phyloP scores from a whole-genome alignment of 1,284 basidiomycete genomes.

The Laetiporus sulphureus region DNA sequence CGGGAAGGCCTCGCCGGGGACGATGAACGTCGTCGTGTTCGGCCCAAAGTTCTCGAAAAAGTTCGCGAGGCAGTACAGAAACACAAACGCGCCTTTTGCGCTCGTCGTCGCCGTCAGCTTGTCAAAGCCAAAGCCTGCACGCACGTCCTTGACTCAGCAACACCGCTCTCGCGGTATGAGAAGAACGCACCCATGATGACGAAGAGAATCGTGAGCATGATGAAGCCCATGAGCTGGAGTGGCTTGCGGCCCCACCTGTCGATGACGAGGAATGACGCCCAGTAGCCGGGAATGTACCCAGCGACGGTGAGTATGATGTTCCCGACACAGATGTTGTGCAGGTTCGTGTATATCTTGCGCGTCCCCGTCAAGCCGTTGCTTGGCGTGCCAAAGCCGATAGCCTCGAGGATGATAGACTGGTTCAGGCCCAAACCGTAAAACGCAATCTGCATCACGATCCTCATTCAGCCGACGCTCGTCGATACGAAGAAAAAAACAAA shows the following conservation, averaged over 20 bases:
- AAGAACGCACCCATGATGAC: constrained; percentile 44
- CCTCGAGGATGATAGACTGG: constrained; percentile 55
- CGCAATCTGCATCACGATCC: constrained; percentile 46
- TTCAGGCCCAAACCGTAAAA: constrained; percentile 86
- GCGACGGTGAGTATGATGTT: constrained; percentile 68
- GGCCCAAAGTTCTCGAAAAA: constrained; percentile 78
- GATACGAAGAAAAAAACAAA: too few relatives aligned
- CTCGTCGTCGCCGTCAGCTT: constrained; percentile 47
- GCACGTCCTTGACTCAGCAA: too few relatives aligned
- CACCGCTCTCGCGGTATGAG: too few relatives aligned
- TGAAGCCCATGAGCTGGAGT: constrained; percentile 78
- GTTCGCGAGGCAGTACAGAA: constrained; percentile 71
- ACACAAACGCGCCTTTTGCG: constrained; percentile 63
- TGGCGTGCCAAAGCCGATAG: constrained; percentile 52
- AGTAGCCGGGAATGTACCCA: constrained; percentile 74
- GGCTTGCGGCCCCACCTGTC: constrained; percentile 70
- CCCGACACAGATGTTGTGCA: constrained; percentile 51
- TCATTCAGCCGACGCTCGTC: too few relatives aligned
- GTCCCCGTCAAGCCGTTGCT: constrained; percentile 25
- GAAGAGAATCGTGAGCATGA: constrained; percentile 60
- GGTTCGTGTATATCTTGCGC: constrained; percentile 38
- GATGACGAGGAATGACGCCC: constrained; percentile 61
- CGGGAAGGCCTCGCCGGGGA: constrained; percentile 84
- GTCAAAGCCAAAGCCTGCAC: constrained; percentile 67
- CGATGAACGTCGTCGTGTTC: constrained; percentile 77